These are phyloP conservation scores for Aspergillus latus DNA, from an alignment of 2,329 filamentous ascomycete species.

Conservation along the genomic window DNA sequence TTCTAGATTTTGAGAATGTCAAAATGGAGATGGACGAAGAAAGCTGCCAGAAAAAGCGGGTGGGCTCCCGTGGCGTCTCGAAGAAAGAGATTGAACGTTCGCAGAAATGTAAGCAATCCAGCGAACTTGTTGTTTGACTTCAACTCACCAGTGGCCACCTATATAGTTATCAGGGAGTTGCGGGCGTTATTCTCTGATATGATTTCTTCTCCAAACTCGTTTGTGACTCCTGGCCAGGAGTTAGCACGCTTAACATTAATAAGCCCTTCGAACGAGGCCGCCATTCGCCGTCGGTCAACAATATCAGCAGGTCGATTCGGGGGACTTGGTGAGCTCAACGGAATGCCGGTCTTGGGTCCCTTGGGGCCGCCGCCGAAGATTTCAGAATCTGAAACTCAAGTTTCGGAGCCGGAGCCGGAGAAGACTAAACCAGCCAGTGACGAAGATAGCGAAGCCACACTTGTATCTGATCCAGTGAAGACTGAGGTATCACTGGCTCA, in stretches of 20 bases:
- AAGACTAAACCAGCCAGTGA: conserved; percentile 30
- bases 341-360: conserved; percentile 47
- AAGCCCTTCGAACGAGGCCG: conserved; percentile 55
- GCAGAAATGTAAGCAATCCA: conserved; percentile 66
- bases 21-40: conserved; percentile 67
- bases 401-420: conserved; percentile 21
- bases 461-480: conserved; percentile 34
- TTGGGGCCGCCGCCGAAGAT: conserved; percentile 39
- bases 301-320: conserved; percentile 33
- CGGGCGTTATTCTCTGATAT: conserved; percentile 69
- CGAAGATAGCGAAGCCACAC: conserved; percentile 36
- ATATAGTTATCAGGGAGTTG: conserved; percentile 71
- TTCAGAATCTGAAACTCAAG: conserved; percentile 20
- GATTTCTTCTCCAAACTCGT: conserved; percentile 60
- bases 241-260: conserved; percentile 78
- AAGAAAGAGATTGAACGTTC: conserved; percentile 59
- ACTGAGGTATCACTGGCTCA: conserved; percentile 21
- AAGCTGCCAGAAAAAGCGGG: conserved; percentile 64
- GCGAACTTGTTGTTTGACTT: neutral
- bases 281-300: conserved; percentile 51
- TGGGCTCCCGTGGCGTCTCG: conserved; percentile 71
- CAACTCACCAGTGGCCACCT: conserved; percentile 8
- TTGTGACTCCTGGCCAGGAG: conserved; percentile 70
- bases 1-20: conserved; percentile 71
- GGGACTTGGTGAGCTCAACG: conserved; percentile 45